Evolutionary conservation across 306 rosid genomes (phyloP).

Genomic region (Citrullus colocynthis): DNA sequence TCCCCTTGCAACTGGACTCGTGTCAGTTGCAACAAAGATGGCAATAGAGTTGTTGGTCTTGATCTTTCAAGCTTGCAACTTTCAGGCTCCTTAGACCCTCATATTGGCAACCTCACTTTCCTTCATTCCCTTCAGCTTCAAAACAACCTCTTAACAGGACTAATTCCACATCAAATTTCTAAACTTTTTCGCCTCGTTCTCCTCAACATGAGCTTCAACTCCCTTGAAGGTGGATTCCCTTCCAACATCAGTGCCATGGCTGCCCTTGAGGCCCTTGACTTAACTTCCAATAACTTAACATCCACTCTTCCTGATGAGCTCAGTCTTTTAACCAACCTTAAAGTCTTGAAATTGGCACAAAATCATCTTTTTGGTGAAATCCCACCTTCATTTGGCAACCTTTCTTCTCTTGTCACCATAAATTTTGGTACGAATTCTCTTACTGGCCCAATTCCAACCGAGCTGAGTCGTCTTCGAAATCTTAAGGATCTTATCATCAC

Average conservation of each 20-base stretch:
- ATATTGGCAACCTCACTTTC: conserved; percentile 41
- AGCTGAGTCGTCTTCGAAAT: conserved; percentile 29
- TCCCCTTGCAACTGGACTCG: conserved; percentile 61
- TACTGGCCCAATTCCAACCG: conserved; percentile 36
- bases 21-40: conserved; percentile 28
- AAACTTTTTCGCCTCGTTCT: conserved; percentile 22
- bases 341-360: conserved; percentile 28
- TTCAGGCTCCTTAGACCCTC: conserved; percentile 36
- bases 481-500: conserved; percentile 44
- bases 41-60: conserved; percentile 27
- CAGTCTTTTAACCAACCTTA: conserved; percentile 24
- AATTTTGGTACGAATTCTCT: conserved; percentile 46
- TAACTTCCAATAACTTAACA: conserved; percentile 23
- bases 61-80: conserved; percentile 35
- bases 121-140: conserved; percentile 37
- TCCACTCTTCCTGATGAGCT: conserved; percentile 32
- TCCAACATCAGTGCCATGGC: conserved; percentile 25
- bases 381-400: conserved; percentile 35
- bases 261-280: conserved; percentile 31
- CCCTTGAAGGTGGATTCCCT: conserved; percentile 26
- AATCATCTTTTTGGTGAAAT: conserved; percentile 35
- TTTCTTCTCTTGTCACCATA: conserved; percentile 40
- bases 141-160: conserved; percentile 30
- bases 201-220: conserved; percentile 43
- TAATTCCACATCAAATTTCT: conserved; percentile 35